Evolutionary conservation across 257 asterid species (phyloP), one percentile per base, ranked within the genome.

Genomic region (Nicotiana tabacum): DNA sequence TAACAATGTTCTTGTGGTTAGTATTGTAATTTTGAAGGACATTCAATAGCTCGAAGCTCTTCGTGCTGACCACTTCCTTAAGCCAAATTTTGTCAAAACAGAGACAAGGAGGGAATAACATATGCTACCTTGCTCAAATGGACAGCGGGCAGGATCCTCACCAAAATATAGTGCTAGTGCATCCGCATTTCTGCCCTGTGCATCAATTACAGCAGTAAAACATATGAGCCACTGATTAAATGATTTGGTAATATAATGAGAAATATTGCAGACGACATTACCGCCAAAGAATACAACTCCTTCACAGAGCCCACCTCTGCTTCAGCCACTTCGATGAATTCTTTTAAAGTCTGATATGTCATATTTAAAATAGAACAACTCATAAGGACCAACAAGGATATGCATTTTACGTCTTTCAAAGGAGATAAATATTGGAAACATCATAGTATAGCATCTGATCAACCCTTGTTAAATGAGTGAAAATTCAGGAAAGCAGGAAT

Each of bases 141-240:
- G 99, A 88, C 92, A 94, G 62, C 90, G 89, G 39, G 92, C 97
- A 77, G 98, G 98, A 83, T 95, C 99, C 91, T 95, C 99, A 29
- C 97, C 97, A 78, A 95, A 95, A 90, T 95, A 95, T 62, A 94
- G 88, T 76, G 95, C 95, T 84, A 94, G 86, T 33, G 97, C 98
- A 92, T 95, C 99, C 17, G 99, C 99, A 74, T 92, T 94, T 87
- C 93, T 92, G 83, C 98, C 99, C 99, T 95, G 94, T 80, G 77
- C 35, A 83, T 83, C 84, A 89, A 77, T 27, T 58, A 84, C 35
- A 84, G 61, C 64, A 58, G 15, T 61, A 81, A 29, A 60, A 56
- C 61, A 56, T 56, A 56, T 56, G 13, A 80, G 77, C 32, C 55
- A 37, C 51, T 78, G 67, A 69, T 43, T 61, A 58, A 67, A 74